phyloP scores from a whole-genome alignment of 2,329 filamentous ascomycete species.

The Ceratocystis lukuohia region DNA sequence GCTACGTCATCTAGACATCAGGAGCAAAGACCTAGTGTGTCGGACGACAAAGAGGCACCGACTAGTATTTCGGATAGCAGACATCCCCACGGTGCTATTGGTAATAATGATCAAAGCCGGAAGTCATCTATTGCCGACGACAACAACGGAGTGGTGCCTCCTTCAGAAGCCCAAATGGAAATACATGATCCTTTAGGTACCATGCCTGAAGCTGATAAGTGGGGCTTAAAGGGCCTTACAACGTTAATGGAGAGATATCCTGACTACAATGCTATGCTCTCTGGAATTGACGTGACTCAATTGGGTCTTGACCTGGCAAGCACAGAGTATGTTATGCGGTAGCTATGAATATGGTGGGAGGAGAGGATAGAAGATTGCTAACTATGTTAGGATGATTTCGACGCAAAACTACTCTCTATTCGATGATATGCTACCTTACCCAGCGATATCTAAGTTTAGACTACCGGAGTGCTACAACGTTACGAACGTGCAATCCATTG shows the following conservation, averaged over 20 bases:
- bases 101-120: conserved; percentile 31
- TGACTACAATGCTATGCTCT: conserved; percentile 47
- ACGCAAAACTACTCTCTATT: conserved; percentile 49
- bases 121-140: conserved; percentile 31
- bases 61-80: conserved; percentile 26
- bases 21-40: conserved; percentile 24
- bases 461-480: conserved; percentile 55
- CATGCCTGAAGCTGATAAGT: conserved; percentile 50
- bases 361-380: conserved; percentile 21
- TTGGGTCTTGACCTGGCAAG: conserved; percentile 46
- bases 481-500: conserved; percentile 50
- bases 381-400: conserved; percentile 36
- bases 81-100: conserved; percentile 35
- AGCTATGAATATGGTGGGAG: not conserved
- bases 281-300: conserved; percentile 43
- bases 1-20: conserved; percentile 15
- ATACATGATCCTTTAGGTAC: conserved; percentile 45
- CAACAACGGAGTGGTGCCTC: conserved; percentile 27
- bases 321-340: conserved; percentile 37
- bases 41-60: conserved; percentile 33
- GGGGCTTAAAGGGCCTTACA: conserved; percentile 50
- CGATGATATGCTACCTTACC: conserved; percentile 45
- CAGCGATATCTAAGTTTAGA: conserved; percentile 42
- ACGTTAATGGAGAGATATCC: conserved; percentile 51
- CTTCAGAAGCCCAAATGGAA: conserved; percentile 23